phyloP scores from a whole-genome alignment of 768 basidiomycete genomes.

The Mycena venus region DNA sequence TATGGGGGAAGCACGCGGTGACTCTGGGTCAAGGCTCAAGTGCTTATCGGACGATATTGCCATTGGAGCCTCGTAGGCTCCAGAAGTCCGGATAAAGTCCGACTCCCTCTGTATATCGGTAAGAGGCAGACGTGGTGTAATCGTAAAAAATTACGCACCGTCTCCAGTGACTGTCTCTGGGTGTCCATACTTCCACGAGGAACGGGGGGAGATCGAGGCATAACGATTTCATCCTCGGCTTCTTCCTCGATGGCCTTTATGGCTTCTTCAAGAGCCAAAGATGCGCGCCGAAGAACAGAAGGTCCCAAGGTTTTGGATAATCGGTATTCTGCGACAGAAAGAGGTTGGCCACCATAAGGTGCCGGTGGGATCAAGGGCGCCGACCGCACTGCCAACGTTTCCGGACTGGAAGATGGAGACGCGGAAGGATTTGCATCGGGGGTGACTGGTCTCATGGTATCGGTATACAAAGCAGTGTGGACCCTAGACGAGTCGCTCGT shows the following conservation, averaged over 20 bases:
- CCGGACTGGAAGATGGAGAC: conserved; percentile 57
- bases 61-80: conserved; percentile 72
- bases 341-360: conserved; percentile 51
- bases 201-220: conserved; percentile 73
- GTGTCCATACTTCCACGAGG: conserved; percentile 55
- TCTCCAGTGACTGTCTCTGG: conserved; percentile 38
- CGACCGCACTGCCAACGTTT: conserved; percentile 55
- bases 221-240: conserved; percentile 81
- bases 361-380: conserved; percentile 55
- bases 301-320: conserved; percentile 65
- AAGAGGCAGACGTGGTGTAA: conserved; percentile 25
- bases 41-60: conserved; percentile 79
- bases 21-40: conserved; percentile 59
- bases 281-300: conserved; percentile 71
- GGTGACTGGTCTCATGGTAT: conserved; percentile 66
- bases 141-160: conserved; percentile 43
- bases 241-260: conserved; percentile 86
- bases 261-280: conserved; percentile 80
- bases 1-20: conserved; percentile 70
- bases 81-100: conserved; percentile 51
- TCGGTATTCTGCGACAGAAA: conserved; percentile 59
- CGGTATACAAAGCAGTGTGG: conserved; percentile 54
- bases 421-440: conserved; percentile 63
- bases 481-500: conserved; percentile 44
- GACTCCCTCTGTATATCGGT: conserved; percentile 48